Evolutionary conservation across 2,329 filamentous ascomycete genomes (phyloP), one percentile per base, ranked within the genome.

Genomic region (Cytospora schulzeri): DNA sequence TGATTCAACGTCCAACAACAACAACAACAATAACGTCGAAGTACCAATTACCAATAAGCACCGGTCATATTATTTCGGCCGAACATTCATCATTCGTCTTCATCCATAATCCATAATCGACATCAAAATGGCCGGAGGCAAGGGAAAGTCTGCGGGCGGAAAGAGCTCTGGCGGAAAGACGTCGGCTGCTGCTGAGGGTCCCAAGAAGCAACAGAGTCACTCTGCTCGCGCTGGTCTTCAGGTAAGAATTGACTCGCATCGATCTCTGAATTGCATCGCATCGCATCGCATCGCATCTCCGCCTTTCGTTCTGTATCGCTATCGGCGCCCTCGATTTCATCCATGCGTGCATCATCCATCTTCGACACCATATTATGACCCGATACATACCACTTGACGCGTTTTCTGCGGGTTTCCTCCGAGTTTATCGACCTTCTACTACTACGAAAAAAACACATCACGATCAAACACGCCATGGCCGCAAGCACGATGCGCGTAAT

Each of bases 171-270:
- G 91, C 73, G 91, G 91, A 72, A 95, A 95, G 84, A 84, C 83
- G 57, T 81, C 81, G 67, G 80, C 75, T 19, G 45, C 60, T n/a
- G 86, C 84, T 73, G 89, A 88, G 70, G 85, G 85, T 62, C 81
- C 88, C 76, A 91, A 91, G 83, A 97, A 97, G 84, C 90, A 91
- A 76, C 91, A 96, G 82, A 96, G 95, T 82, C 93, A 97, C 84
- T 97, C 93, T 73, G 92, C 92, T 75, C 93, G 95, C 79, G 93
- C 93, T 77, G 93, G 93, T 76, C 86, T 97, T 72, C 93, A 97
- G 90, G 93, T 97, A 84, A 85, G 91, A 81, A 74, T 64, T 55
- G 63, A 65, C 51, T 17, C 4, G 41, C 55, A 24, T 59, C 35
- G 31, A 31, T 5, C 29, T 9, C 4, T 9, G 55, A 66, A 62